phyloP scores from a whole-genome alignment of 805 yeast species.

The Brettanomyces nanus region DNA sequence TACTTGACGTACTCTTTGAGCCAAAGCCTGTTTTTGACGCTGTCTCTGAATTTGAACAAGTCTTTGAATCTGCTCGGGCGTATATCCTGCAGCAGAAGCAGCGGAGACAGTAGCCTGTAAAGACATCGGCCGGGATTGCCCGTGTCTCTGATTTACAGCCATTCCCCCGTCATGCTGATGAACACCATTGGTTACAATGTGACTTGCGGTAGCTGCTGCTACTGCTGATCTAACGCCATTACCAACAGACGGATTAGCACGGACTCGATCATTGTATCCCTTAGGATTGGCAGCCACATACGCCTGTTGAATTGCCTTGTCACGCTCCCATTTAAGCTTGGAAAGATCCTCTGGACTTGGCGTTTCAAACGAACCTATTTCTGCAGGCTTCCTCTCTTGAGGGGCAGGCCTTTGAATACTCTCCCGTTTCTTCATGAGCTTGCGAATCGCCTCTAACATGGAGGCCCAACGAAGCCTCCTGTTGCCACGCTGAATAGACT shows the following conservation, averaged over 20 bases:
- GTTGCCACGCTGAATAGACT: slow-evolving; percentile 91
- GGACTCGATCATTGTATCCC: slow-evolving; percentile 11
- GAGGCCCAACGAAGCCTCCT: slow-evolving; percentile 90
- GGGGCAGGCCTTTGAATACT: slow-evolving; percentile 54
- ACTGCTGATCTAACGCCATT: slow-evolving; percentile 3
- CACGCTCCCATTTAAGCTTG: slow-evolving; percentile 75
- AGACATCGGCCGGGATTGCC: not conserved
- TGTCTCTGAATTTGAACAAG: slow-evolving; percentile 6
- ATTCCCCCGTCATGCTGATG: no score
- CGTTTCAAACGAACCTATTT: slow-evolving; percentile 29
- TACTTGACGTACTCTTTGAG: not conserved
- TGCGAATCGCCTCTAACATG: slow-evolving; percentile 92
- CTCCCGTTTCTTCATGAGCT: slow-evolving; percentile 84
- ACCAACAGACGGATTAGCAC: not conserved
- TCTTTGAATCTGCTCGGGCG: not conserved
- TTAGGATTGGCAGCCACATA: slow-evolving; percentile 27
- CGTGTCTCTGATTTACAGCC: no score
- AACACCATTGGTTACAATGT: no score
- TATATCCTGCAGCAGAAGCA: not conserved
- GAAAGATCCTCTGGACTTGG: slow-evolving; percentile 84
- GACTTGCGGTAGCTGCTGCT: slow-evolving; percentile 5
- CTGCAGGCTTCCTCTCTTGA: slow-evolving; percentile 23
- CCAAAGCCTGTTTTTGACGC: not conserved
- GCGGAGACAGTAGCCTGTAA: not conserved
- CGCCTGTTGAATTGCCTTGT: slow-evolving; percentile 74